These are phyloP conservation scores for Kalaharituber pfeilii DNA, from an alignment of 2,329 filamentous ascomycete species.

Conservation along the genomic window DNA sequence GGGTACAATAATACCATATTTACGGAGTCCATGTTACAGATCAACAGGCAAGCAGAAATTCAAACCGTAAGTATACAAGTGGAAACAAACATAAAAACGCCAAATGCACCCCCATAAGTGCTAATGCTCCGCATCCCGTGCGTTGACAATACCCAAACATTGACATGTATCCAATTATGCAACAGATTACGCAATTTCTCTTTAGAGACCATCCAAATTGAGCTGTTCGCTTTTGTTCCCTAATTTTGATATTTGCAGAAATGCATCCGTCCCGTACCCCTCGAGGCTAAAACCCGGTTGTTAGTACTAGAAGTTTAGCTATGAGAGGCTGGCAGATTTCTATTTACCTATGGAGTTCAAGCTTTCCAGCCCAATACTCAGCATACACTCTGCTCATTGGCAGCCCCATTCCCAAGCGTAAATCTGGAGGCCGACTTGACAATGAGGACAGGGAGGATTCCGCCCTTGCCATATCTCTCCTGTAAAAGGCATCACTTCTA, in stretches of 20 bases:
- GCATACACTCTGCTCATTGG: conserved; percentile 47
- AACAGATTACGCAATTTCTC: neutral
- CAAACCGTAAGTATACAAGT: too few relatives aligned
- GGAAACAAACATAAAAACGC: too few relatives aligned
- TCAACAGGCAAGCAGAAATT: too few relatives aligned
- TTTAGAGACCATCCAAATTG: conserved; percentile 29
- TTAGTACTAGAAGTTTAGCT: neutral
- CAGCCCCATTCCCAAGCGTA: conserved; percentile 79
- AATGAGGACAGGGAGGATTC: conserved; percentile 57
- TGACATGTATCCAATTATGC: too few relatives aligned
- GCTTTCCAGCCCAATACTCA: conserved; percentile 23
- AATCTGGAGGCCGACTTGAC: conserved; percentile 64
- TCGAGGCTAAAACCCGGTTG: conserved; percentile 61
- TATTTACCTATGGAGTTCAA: conserved; percentile 50
- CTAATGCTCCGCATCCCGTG: too few relatives aligned
- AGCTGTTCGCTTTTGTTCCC: conserved; percentile 97
- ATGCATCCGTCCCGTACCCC: conserved; percentile 89
- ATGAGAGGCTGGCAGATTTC: neutral
- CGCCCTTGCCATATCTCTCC: conserved; percentile 4
- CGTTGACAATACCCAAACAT: too few relatives aligned
- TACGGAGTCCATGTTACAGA: too few relatives aligned
- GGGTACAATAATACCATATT: too few relatives aligned
- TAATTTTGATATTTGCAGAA: conserved; percentile 86
- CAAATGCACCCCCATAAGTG: too few relatives aligned
- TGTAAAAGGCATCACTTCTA: conserved; percentile 7